A percentile compares a stretch with the other conserved stretches of the same genome.
These are phyloP conservation scores for Saccharomycopsis guyanensis DNA, from an alignment of 805 yeast genomes.

Conservation along the genomic window DNA sequence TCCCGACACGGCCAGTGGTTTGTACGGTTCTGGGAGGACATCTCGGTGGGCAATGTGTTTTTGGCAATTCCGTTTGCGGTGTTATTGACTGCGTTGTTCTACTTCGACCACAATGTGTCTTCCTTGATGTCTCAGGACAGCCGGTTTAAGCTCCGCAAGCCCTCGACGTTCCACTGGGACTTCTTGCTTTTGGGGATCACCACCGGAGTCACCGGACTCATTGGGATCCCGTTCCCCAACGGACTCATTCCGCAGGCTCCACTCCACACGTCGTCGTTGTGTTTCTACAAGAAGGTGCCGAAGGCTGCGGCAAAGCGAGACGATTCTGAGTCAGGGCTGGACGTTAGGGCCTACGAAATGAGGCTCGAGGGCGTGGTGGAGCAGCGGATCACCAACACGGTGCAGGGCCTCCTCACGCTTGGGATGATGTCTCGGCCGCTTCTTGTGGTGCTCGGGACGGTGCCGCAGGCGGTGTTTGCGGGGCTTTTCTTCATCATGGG, in stretches of 20 bases:
- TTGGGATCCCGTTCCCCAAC: slow-evolving; percentile 94
- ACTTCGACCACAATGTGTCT: slow-evolving; percentile 93
- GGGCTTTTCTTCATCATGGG: slow-evolving; percentile 96
- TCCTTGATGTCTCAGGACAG: slow-evolving; percentile 86
- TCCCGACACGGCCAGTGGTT: slow-evolving; percentile 58
- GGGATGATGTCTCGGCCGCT: slow-evolving; percentile 90
- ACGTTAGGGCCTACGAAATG: slow-evolving; percentile 11
- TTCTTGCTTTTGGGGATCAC: slow-evolving; percentile 75
- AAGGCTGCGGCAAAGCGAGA: slow-evolving; percentile 25
- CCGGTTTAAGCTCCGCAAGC: slow-evolving; percentile 74
- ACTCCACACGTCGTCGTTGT: slow-evolving; percentile 72
- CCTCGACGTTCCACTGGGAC: slow-evolving; percentile 91
- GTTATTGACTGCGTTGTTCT: slow-evolving; percentile 73
- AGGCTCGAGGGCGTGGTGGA: slow-evolving; percentile 62
- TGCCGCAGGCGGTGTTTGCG: slow-evolving; percentile 90
- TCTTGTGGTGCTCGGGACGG: slow-evolving; percentile 65
- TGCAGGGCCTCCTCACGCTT: slow-evolving; percentile 76
- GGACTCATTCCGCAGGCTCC: slow-evolving; percentile 98
- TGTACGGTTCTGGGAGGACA: slow-evolving; percentile 62
- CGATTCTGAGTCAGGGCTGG: slow-evolving; percentile 21
- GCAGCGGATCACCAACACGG: slow-evolving; percentile 77
- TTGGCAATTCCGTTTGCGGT: slow-evolving; percentile 91
- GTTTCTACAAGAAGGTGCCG: slow-evolving; percentile 41
- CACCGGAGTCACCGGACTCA: slow-evolving; percentile 78
- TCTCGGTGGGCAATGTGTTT: slow-evolving; percentile 68